Evolutionary conservation across 768 basidiomycete species (phyloP).

Genomic region (Kwoniella heveanensis): DNA sequence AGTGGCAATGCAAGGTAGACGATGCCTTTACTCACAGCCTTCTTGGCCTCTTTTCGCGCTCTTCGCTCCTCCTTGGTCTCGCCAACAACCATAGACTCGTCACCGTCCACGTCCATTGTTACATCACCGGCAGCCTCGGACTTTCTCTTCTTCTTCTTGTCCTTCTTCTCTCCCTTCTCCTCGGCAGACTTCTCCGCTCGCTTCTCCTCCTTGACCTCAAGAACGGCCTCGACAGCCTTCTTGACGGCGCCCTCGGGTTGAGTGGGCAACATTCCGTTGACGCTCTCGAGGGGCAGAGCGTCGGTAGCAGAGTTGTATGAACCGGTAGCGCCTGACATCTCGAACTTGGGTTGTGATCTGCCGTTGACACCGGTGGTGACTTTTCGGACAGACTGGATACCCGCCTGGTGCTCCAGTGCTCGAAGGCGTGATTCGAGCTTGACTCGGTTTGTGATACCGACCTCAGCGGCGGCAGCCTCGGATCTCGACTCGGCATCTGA

Average conservation of each 20-base stretch:
- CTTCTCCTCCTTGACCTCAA: constrained; percentile 88
- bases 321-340: constrained; percentile 74
- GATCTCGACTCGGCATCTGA: constrained; percentile 84
- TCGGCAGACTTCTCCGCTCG: constrained; percentile 79
- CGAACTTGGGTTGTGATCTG: constrained; percentile 73
- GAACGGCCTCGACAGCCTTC: constrained; percentile 69
- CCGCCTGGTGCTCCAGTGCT: constrained; percentile 79
- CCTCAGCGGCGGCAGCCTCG: constrained; percentile 73
- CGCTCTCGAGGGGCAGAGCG: constrained; percentile 61
- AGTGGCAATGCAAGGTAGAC: too few relatives aligned
- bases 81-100: constrained; percentile 57
- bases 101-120: constrained; percentile 56
- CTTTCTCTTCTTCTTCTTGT: constrained; percentile 61
- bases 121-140: constrained; percentile 58
- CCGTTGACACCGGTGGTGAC: constrained; percentile 60
- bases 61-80: constrained; percentile 70
- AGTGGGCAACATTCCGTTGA: constrained; percentile 68
- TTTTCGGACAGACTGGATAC: constrained; percentile 70
- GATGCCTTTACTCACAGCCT: constrained; percentile 64
- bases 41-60: constrained; percentile 78
- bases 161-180: constrained; percentile 62
- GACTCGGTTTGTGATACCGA: constrained; percentile 89
- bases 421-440: constrained; percentile 94
- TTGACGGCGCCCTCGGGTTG: constrained; percentile 76
- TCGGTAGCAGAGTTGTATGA: constrained; percentile 88